Evolutionary conservation across 805 yeast species (phyloP).

Genomic region (Yamadazyma sp.): DNA sequence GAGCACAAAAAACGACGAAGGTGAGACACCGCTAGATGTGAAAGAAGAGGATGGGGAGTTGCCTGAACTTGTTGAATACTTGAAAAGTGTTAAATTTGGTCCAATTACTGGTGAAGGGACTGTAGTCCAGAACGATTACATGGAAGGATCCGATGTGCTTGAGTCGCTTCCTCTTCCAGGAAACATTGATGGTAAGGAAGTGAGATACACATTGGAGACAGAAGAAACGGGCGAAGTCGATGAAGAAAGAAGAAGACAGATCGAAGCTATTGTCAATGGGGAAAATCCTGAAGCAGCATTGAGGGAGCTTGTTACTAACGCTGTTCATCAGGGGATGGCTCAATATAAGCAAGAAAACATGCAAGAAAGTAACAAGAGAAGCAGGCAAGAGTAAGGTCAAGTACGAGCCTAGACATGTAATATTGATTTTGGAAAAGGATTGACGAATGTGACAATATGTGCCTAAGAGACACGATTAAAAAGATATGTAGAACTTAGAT

Average conservation of each 20-base stretch:
- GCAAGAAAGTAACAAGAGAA: conserved; percentile 21
- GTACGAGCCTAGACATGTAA: too few species aligned
- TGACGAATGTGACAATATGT: too few species aligned
- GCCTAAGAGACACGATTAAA: too few species aligned
- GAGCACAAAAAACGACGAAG: conserved; percentile 65
- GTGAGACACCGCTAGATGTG: conserved; percentile 68
- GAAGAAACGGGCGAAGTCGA: conserved; percentile 25
- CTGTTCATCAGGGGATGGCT: conserved; percentile 58
- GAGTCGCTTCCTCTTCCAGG: conserved; percentile 37
- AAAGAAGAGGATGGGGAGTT: conserved; percentile 84
- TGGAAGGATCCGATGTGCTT: conserved; percentile 1
- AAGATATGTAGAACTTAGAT: too few species aligned
- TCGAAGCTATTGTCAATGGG: conserved; percentile 72
- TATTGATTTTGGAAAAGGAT: too few species aligned
- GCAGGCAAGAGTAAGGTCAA: too few species aligned
- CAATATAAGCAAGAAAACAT: conserved; percentile 23
- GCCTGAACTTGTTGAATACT: conserved; percentile 71
- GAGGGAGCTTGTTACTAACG: conserved; percentile 62
- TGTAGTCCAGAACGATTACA: background rate
- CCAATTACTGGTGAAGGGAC: background rate
- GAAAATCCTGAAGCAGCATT: conserved; percentile 81
- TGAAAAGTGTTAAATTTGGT: conserved; percentile 33
- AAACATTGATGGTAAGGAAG: conserved; percentile 45
- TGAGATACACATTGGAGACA: conserved; percentile 56
- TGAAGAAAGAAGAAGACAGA: conserved; percentile 56